Conservation (phyloP, 371 early-diverging fungal genomes). For the Lichtheimia hyalospora region DNA sequence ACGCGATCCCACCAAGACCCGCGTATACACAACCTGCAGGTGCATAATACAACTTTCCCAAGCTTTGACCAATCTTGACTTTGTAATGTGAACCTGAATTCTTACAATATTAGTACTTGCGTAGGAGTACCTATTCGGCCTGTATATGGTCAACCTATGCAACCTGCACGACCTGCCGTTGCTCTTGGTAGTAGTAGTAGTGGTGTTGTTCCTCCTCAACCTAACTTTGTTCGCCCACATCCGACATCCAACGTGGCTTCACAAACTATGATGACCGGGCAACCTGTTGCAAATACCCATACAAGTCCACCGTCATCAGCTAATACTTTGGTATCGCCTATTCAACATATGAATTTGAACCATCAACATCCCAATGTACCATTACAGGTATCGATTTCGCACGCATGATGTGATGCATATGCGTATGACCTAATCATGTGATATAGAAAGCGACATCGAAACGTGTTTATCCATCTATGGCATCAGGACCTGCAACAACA, state of each 20-base stretch:
- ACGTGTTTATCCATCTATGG: slow-evolving; percentile 29
- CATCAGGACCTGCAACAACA: slow-evolving; percentile 6
- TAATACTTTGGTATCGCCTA: slow-evolving; percentile 18
- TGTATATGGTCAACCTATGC: slow-evolving; percentile 10
- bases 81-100: too few species aligned
- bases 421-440: not conserved
- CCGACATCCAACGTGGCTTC: not conserved
- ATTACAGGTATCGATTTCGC: not conserved
- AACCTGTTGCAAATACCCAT: not conserved
- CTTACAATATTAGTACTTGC: not conserved
- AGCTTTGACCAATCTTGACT: not conserved
- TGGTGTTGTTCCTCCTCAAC: too few species aligned
- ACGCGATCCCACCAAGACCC: slow-evolving; percentile 3
- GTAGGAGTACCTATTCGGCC: slow-evolving; percentile 4
- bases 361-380: slow-evolving; percentile 6
- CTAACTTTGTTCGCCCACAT: not conserved
- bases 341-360: slow-evolving; percentile 37
- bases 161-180: slow-evolving; percentile 3
- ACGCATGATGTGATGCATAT: not conserved
- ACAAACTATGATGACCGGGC: not conserved
- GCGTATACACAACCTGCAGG: slow-evolving; percentile 6
- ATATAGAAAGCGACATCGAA: slow-evolving; percentile 9
- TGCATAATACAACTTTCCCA: not conserved
- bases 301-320: not conserved
- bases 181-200: too few species aligned